phyloP scores from a whole-genome alignment of 2,329 filamentous ascomycete genomes.

The Cladophialophora exuberans region DNA sequence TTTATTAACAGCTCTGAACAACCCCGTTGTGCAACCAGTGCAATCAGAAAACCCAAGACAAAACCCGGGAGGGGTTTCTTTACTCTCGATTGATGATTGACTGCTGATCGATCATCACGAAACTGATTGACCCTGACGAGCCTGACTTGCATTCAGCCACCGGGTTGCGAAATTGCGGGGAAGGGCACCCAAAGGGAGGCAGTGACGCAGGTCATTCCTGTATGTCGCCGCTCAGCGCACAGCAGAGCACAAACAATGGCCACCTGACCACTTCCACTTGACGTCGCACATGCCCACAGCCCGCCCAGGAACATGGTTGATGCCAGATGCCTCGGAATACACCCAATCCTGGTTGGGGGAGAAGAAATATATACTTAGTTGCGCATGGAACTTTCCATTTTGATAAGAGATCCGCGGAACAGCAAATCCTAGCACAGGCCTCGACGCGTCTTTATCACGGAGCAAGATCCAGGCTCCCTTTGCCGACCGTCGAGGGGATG shows the following conservation, averaged over 20 bases:
- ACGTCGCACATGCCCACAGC: neutral
- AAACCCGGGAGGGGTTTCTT: neutral
- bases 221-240: too few relatives aligned
- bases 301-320: too few relatives aligned
- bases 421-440: too few relatives aligned
- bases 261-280: neutral
- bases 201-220: neutral
- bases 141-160: conserved; percentile 11
- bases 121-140: too few relatives aligned
- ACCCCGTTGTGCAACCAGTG: neutral
- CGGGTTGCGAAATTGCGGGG: conserved; percentile 12
- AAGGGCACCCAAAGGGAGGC: neutral
- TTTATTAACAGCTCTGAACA: too few relatives aligned
- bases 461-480: conserved; percentile 58
- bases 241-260: neutral
- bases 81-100: neutral
- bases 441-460: conserved; percentile 29
- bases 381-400: neutral
- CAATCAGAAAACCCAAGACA: too few relatives aligned
- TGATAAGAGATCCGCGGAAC: too few relatives aligned
- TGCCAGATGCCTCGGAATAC: too few relatives aligned
- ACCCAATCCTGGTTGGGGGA: too few relatives aligned
- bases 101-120: conserved; percentile 6
- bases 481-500: conserved; percentile 52
- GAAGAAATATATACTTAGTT: too few relatives aligned